Percentiles rank a stretch among this genome's conserved stretches.
Conservation (phyloP, 2,329 filamentous ascomycete species). For the Aspergillus sp. region DNA sequence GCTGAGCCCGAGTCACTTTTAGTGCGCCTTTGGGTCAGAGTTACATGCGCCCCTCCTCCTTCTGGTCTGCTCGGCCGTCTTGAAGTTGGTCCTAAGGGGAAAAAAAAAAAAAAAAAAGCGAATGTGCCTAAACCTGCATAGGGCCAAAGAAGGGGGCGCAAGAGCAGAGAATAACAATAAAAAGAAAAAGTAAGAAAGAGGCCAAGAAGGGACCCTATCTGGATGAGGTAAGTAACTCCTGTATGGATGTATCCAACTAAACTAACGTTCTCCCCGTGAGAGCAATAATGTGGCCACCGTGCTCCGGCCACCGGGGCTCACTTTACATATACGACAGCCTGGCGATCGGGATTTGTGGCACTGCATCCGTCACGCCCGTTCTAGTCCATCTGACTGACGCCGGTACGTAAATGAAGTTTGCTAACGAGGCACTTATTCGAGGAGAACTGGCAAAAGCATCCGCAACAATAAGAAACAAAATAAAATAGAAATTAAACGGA, state of each 20-base stretch:
- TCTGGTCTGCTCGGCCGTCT: neutral
- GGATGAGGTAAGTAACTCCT: neutral
- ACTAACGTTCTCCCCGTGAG: neutral
- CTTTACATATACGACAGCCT: neutral
- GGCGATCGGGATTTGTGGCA: neutral
- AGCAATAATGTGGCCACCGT: neutral
- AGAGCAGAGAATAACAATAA: no score
- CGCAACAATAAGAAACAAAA: no score
- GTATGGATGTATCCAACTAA: neutral
- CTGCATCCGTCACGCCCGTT: conserved; percentile 1
- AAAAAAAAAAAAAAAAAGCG: no score
- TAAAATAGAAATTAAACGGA: no score
- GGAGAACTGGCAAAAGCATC: no score
- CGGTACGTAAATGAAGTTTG: neutral
- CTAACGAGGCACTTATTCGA: neutral
- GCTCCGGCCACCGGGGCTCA: neutral
- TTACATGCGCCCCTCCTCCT: neutral
- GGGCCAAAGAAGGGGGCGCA: conserved; percentile 4
- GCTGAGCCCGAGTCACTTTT: conserved; percentile 1
- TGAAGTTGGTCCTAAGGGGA: neutral
- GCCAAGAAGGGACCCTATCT: neutral
- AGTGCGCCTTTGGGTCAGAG: neutral
- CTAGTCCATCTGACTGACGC: neutral
- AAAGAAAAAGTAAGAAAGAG: no score
- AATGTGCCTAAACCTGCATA: conserved; percentile 1